Evolutionary conservation across 2,329 filamentous ascomycete genomes (phyloP), one percentile per base, ranked within the genome.

Genomic region (Fusarium bactridioides): DNA sequence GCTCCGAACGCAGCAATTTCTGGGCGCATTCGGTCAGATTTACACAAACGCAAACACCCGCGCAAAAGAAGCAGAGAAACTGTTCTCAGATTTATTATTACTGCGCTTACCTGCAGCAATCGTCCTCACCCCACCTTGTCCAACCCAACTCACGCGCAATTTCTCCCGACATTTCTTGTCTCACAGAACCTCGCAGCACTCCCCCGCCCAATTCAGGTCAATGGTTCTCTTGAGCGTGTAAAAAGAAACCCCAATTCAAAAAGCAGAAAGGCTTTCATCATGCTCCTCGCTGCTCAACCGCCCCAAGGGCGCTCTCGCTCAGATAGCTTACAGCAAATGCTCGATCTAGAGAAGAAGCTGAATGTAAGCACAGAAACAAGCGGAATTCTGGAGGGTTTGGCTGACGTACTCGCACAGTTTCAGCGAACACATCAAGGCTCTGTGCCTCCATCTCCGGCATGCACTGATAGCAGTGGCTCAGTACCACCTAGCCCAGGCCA

Each of bases 321-420:
- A 69, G 84, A 84, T 76, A 88, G 85, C 78, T 85, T 90, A 71
- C 84, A 89, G 78, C 84, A 83, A 66, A 90, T 90, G 88, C 82
- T 90, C 54, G 87, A 90, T 74, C 80, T 90, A 57, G 89, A 90
- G 77, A 88, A 86, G 77, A 84, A 83, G 77, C 85, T 83, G 79
- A 89, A 88, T 86, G 89, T 90, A 82, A 82, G 83, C 77, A 50
- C 44, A 16, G 29, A 33, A 35, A n/a, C 8, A 5, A 7, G 1
- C 15, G 16, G 5, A 6, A 38, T 31, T 16, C 8, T 40, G 19
- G 15, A 51, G 10, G 50, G 69, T 33, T 31, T 65, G 8, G 23
- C 66, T 71, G 43, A 71, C 56, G 27, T 23, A 19, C 21, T 43
- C 50, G 33, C 25, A 43, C 37, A 75, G 73, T 71, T 75, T n/a